phyloP scores from a whole-genome alignment of 208 protist genomes.

The Acanthamoeba lugdunensis region DNA sequence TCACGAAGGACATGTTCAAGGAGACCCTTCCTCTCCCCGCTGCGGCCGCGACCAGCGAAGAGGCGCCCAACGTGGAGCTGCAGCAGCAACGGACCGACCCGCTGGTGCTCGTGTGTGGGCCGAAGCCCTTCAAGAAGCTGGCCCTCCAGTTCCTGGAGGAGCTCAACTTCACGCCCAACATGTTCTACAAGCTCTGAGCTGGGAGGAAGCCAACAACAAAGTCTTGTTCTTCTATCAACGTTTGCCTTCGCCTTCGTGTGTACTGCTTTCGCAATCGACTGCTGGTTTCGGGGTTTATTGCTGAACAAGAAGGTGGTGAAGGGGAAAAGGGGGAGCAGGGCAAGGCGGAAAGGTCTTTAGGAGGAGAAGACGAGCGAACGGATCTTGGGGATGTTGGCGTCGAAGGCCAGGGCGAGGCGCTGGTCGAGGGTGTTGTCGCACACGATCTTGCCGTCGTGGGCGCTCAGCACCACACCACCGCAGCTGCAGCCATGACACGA shows the following conservation, averaged over 20 bases:
- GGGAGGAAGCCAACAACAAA: not conserved
- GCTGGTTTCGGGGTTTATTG: not conserved
- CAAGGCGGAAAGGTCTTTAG: not conserved
- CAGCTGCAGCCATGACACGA: constrained; percentile 63
- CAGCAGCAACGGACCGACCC: not conserved
- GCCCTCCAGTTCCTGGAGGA: constrained; percentile 55
- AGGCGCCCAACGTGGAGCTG: not conserved
- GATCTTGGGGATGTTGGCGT: constrained; percentile 84
- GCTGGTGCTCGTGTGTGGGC: constrained; percentile 39
- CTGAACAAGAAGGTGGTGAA: not conserved
- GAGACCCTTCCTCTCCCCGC: not conserved
- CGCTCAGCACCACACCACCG: constrained; percentile 86
- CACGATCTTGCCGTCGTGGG: constrained; percentile 83
- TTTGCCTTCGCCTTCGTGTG: too few relatives aligned
- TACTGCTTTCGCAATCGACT: not conserved
- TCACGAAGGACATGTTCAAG: constrained; percentile 40
- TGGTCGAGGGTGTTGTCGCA: constrained; percentile 87
- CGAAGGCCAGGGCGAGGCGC: constrained; percentile 85
- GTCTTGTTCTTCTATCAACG: not conserved
- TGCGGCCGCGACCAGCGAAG: not conserved
- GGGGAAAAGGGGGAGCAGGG: too few relatives aligned
- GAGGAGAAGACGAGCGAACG: constrained; percentile 78
- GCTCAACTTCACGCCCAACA: not conserved
- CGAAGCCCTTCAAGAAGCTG: constrained; percentile 63
- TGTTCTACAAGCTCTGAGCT: constrained; percentile 38